Conservation (phyloP, 192 early-diverging fungal genomes). For the Coemansia sp. region DNA sequence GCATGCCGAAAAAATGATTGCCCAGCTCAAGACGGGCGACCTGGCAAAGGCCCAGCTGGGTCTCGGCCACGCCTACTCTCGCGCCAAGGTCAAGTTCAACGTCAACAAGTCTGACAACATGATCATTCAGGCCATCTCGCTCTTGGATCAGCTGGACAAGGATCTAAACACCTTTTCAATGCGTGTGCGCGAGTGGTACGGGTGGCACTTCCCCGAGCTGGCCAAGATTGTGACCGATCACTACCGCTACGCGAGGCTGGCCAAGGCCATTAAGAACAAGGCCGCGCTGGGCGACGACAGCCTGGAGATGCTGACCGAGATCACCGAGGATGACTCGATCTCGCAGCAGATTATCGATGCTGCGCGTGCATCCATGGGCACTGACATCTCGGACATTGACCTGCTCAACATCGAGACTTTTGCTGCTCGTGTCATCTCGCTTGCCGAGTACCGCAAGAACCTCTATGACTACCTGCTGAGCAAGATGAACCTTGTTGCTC, state of each 20-base stretch:
- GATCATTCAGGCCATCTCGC: conserved; percentile 89
- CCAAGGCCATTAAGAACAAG: conserved; percentile 93
- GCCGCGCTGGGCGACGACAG: conserved; percentile 69
- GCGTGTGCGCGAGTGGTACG: conserved; percentile 98
- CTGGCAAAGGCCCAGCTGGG: conserved; percentile 92
- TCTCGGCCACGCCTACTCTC: conserved; percentile 96
- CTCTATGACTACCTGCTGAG: conserved; percentile 87
- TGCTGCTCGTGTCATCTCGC: conserved; percentile 84
- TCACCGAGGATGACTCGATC: conserved; percentile 75
- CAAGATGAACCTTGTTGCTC: conserved; percentile 96
- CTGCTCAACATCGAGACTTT: conserved; percentile 94
- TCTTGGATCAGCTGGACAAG: conserved; percentile 98
- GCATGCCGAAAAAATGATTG: conserved; percentile 83
- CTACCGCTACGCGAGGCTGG: conserved; percentile 84
- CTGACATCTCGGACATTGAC: conserved; percentile 93
- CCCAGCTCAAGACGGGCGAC: conserved; percentile 90
- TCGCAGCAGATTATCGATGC: conserved; percentile 91
- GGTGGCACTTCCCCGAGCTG: conserved; percentile 99
- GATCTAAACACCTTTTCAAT: conserved; percentile 98
- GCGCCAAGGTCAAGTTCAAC: conserved; percentile 99
- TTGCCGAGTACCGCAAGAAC: conserved; percentile 91
- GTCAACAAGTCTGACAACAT: conserved; percentile 98
- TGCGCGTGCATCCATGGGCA: conserved; percentile 95
- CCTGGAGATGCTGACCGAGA: conserved; percentile 74
- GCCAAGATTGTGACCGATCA: conserved; percentile 96